phyloP scores from a whole-genome alignment of 495 filamentous ascomycete genomes.

The Penicillium chermesinum region DNA sequence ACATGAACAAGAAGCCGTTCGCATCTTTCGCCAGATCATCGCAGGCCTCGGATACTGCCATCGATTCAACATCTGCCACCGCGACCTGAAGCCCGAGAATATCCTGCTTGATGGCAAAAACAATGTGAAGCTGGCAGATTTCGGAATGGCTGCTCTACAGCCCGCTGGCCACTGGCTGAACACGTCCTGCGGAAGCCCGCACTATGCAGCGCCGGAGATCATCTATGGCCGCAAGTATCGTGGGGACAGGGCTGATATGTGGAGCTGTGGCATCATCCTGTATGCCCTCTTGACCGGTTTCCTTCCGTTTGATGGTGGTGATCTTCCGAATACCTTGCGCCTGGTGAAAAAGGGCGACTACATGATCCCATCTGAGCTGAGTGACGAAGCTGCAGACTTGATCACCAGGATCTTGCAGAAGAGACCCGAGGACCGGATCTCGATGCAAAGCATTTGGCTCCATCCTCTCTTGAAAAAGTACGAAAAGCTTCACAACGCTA shows the following conservation, averaged over 20 bases:
- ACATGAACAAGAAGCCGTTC: conserved; percentile 71
- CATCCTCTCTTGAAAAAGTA: conserved; percentile 82
- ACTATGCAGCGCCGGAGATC: conserved; percentile 93
- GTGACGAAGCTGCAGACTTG: conserved; percentile 68
- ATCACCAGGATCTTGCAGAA: conserved; percentile 68
- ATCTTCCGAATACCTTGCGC: conserved; percentile 51
- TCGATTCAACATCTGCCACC: conserved; percentile 88
- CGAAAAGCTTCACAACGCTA: conserved; percentile 54
- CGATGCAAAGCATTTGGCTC: conserved; percentile 70
- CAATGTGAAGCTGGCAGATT: conserved; percentile 89
- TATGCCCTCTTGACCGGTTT: conserved; percentile 74
- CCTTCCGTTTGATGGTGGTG: conserved; percentile 74
- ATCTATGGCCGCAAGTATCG: conserved; percentile 67
- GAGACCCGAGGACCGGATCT: conserved; percentile 70
- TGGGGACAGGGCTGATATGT: conserved; percentile 81
- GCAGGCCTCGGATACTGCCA: conserved; percentile 90
- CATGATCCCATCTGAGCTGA: conserved; percentile 62
- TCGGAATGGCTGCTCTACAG: conserved; percentile 94
- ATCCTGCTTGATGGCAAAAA: conserved; percentile 70
- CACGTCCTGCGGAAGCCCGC: conserved; percentile 92
- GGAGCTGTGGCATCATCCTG: conserved; percentile 90
- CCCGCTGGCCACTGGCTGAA: conserved; percentile 68
- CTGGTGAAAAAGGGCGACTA: conserved; percentile 69
- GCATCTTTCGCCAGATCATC: conserved; percentile 87
- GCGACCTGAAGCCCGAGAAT: conserved; percentile 96